Percentiles rank a stretch among this genome's conserved stretches.
phyloP scores from a whole-genome alignment of 148 eudicot species.

The Chenopodium album region DNA sequence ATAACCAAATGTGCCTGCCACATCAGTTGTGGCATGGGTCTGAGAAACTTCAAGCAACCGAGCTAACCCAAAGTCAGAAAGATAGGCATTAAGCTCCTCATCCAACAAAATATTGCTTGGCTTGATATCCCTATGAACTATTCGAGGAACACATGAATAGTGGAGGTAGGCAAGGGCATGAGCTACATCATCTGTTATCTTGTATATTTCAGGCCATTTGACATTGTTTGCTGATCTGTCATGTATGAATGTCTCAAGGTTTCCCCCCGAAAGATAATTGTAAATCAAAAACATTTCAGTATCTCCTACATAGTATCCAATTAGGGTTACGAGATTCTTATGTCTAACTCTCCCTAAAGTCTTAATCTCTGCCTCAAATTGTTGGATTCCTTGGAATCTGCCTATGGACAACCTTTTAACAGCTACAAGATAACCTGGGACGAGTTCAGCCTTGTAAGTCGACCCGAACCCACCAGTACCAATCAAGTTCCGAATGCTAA shows the following conservation, averaged over 20 bases:
- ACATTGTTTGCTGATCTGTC: constrained; percentile 41
- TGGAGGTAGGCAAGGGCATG: constrained; percentile 59
- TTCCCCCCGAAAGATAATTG: constrained; percentile 65
- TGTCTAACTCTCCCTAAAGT: constrained; percentile 62
- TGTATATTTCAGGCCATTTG: constrained; percentile 48
- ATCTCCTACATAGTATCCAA: constrained; percentile 64
- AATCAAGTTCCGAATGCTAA: constrained; percentile 50
- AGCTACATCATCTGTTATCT: constrained; percentile 59
- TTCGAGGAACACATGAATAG: constrained; percentile 56
- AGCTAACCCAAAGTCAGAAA: constrained; percentile 68
- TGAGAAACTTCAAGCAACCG: constrained; percentile 56
- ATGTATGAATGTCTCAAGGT: constrained; percentile 60
- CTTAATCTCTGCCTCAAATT: constrained; percentile 63
- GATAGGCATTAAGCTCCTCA: constrained; percentile 63
- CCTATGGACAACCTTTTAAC: constrained; percentile 58
- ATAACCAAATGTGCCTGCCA: constrained; percentile 65
- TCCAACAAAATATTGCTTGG: constrained; percentile 67
- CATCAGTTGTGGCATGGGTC: constrained; percentile 69
- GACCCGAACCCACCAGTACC: constrained; percentile 74
- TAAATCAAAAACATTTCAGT: constrained; percentile 63
- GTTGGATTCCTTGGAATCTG: constrained; percentile 60
- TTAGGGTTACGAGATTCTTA: constrained; percentile 57
- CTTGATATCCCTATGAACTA: constrained; percentile 62
- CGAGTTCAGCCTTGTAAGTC: constrained; percentile 63
- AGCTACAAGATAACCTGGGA: constrained; percentile 57